Conservation (phyloP, 192 early-diverging fungal species). For the Podila horticola region DNA sequence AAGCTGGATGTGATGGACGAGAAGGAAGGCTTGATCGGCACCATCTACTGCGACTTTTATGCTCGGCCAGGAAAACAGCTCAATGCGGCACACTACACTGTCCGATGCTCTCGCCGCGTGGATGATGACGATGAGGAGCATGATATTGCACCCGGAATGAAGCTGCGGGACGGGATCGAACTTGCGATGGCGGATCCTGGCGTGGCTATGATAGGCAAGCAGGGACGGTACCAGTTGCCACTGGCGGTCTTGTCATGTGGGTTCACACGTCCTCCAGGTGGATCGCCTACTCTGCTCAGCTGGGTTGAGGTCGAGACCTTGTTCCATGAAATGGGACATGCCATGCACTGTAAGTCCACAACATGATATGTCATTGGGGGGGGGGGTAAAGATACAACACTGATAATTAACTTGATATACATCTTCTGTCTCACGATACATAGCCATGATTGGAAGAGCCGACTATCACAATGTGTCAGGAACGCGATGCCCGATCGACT, state of each 20-base stretch:
- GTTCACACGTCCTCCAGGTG: slow-evolving; percentile 60
- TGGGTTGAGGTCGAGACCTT: slow-evolving; percentile 93
- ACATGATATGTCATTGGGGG: too few species aligned
- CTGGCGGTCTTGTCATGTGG: slow-evolving; percentile 81
- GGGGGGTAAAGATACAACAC: too few species aligned
- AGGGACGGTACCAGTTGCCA: slow-evolving; percentile 72
- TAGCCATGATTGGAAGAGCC: slow-evolving; percentile 91
- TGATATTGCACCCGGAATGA: slow-evolving; percentile 53
- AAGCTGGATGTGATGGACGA: slow-evolving; percentile 94
- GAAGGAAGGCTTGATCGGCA: slow-evolving; percentile 84
- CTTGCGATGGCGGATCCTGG: slow-evolving; percentile 46
- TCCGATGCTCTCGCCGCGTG: slow-evolving; percentile 87
- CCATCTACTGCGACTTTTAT: slow-evolving; percentile 96
- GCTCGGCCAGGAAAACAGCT: slow-evolving; percentile 78
- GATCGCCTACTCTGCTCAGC: slow-evolving; percentile 72
- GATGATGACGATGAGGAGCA: slow-evolving; percentile 77
- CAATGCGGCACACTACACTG: slow-evolving; percentile 96
- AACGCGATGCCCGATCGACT: slow-evolving; percentile 93
- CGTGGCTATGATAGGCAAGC: slow-evolving; percentile 42
- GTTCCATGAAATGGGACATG: slow-evolving; percentile 99
- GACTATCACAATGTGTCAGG: slow-evolving; percentile 97
- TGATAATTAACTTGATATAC: background rate
- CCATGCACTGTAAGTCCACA: slow-evolving; percentile 82
- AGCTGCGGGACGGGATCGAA: slow-evolving; percentile 41
- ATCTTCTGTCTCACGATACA: background rate